phyloP scores from a whole-genome alignment of 352 stramenopile species.

The Phytopythium sindhum region DNA sequence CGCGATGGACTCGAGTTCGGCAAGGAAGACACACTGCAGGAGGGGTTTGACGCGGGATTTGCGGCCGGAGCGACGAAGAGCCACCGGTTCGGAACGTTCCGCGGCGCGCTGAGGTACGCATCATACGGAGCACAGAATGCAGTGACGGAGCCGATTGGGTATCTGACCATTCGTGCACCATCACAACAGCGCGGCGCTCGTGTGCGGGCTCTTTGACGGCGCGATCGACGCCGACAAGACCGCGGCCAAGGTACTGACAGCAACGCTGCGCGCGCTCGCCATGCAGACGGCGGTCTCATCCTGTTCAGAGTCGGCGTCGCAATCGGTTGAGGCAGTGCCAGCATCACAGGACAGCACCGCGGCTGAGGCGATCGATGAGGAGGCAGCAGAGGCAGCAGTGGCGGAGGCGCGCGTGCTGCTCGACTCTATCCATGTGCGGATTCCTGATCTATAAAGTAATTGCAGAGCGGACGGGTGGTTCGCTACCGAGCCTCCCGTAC shows the following conservation, averaged over 20 bases:
- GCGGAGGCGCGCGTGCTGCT: slow-evolving; percentile 14
- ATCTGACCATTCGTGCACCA: neutral
- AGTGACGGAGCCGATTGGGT: neutral
- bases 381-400: slow-evolving; percentile 7
- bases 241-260: slow-evolving; percentile 11
- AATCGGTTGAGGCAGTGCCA: neutral
- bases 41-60: slow-evolving; percentile 69
- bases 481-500: neutral
- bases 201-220: slow-evolving; percentile 18
- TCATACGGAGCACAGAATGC: too few species aligned
- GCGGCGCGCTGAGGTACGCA: slow-evolving; percentile 42
- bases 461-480: neutral
- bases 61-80: slow-evolving; percentile 22
- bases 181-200: slow-evolving; percentile 14
- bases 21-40: slow-evolving; percentile 68
- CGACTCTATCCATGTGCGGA: slow-evolving; percentile 14
- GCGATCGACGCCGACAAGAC: slow-evolving; percentile 5
- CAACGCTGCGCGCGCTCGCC: slow-evolving; percentile 16
- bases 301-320: neutral
- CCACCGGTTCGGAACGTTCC: slow-evolving; percentile 45
- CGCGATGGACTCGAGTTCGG: slow-evolving; percentile 65
- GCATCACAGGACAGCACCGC: neutral
- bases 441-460: slow-evolving; percentile 7
- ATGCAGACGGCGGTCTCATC: slow-evolving; percentile 16
- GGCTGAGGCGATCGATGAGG: neutral